These are phyloP conservation scores for Sphaerulina vaccinii DNA, from an alignment of 2,329 filamentous ascomycete species.

Conservation along the genomic window DNA sequence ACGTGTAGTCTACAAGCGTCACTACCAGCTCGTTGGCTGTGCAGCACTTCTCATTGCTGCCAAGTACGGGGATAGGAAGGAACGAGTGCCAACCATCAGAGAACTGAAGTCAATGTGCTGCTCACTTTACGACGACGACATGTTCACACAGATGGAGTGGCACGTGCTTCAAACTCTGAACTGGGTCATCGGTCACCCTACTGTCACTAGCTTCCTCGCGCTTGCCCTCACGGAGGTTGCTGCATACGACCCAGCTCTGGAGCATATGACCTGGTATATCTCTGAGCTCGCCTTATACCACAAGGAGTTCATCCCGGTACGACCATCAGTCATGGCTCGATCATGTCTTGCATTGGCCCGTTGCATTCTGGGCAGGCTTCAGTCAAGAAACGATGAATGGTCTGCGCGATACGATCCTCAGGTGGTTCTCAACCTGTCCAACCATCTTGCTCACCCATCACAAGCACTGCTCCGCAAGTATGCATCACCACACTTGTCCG, in stretches of 20 bases:
- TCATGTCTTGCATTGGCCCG: slow-evolving; percentile 82
- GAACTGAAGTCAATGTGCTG: slow-evolving; percentile 99
- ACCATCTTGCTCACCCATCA: slow-evolving; percentile 66
- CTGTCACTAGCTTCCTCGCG: slow-evolving; percentile 90
- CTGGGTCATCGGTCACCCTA: slow-evolving; percentile 94
- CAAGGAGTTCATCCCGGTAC: slow-evolving; percentile 91
- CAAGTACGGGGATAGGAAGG: slow-evolving; percentile 99
- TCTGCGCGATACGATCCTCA: slow-evolving; percentile 67
- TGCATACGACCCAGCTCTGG: slow-evolving; percentile 76
- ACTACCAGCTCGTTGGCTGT: slow-evolving; percentile 97
- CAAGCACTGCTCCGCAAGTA: slow-evolving; percentile 68
- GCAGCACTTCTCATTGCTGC: slow-evolving; percentile 93
- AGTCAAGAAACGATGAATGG: slow-evolving; percentile 72
- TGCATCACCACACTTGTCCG: slow-evolving; percentile 62
- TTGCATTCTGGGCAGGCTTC: slow-evolving; percentile 78
- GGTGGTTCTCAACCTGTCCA: slow-evolving; percentile 63
- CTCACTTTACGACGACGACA: slow-evolving; percentile 94
- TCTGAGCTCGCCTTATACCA: slow-evolving; percentile 94
- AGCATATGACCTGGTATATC: slow-evolving; percentile 93
- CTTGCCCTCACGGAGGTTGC: slow-evolving; percentile 72
- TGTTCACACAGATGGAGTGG: slow-evolving; percentile 99
- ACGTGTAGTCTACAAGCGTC: slow-evolving; percentile 96
- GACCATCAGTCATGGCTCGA: slow-evolving; percentile 85
- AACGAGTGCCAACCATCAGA: slow-evolving; percentile 93
- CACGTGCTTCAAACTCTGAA: slow-evolving; percentile 96